Evolutionary conservation across 2,329 filamentous ascomycete species (phyloP), one percentile per base, ranked within the genome.

Genomic region (Calonectria hawksworthii): DNA sequence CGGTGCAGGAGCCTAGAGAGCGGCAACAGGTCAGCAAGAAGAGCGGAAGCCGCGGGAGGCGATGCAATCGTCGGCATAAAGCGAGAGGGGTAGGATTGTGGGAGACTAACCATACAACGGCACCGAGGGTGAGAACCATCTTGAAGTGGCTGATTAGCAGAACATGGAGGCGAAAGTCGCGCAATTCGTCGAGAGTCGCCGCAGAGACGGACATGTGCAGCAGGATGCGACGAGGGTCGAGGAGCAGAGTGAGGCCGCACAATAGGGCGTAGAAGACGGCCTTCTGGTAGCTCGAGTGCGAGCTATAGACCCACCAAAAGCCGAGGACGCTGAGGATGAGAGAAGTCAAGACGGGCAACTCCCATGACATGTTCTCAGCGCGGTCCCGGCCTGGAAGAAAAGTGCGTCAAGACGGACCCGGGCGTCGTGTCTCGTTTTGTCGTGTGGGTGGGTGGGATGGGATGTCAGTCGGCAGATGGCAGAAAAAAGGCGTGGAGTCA

Each of bases 1-100:
- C 97, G 93, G 84, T 95, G 94, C 74, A 96, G 89, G 75, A 98
- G 90, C 95, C 95, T 97, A 44, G 41, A 47, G 36, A 56, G 65
- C 36, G 68, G 64, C 47, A 52, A 41, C 59, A 64, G 71, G 68
- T 80, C 66, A 80, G 77, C 73, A 61, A n/a, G 34, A 61, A n/a
- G 34, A 68, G 69, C 56, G 56, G 56, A 41, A 63, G 56, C 23
- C 23, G 34, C 56, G 56, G 54, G 56, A 63, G 56, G 56, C 23
- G 52, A 52, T 44, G 51, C 63, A 61, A 65, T 64, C 34, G 70
- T 65, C 54, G 34, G 66, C 10, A 44, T 23, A 32, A 7, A 59
- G 28, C 23, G 56, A 63, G 56, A 63, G 56, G 64, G 67, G 70
- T 52, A 72, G 59, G 41, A 30, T 50, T 56, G 59, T 36, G 34